Base-by-base conservation (phyloP, 2,329 filamentous ascomycete species). In the Diaporthe amygdali region DNA sequence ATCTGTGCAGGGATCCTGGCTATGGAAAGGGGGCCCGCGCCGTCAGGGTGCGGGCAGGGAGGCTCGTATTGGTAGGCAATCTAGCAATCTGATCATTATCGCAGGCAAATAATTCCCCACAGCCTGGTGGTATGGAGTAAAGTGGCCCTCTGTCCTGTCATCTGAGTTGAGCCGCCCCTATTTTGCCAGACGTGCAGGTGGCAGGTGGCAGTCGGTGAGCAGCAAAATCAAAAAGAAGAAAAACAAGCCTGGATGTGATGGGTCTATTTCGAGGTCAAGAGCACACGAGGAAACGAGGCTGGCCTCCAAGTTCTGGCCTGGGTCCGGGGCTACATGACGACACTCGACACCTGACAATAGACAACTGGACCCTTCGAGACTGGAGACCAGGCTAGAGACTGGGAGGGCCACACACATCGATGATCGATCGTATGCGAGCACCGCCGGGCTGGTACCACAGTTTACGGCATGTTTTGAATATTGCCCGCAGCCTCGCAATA, bases 51-150 rank as follows among this genome's bases (percentile, higher is more conserved):
- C 52, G 55, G 30, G 44, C 59, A 64, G 59, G 41, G 59, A 64
- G 59, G 44, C 66, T 68, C 66, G 66, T 68, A 68, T 68, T 49
- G 66, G 66, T 59, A 59, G 66, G 39, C 49, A 55, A 68, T 68
- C 66, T 59, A 52, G 55, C 37, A 55, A 59, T 68, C 52, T 56
- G 30, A 59, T 59, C 41, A 49, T 68, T 46, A 54, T 68, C 66
- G 41, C 52, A 59, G 32, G 44, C 47, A 66, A 56, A 59, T 59
- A 49, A 49, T 59, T 68, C 66, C 39, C 66, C 66, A 68, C 66
- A 59, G 66, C 41, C 41, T 39, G 52, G 32, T 68, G 52, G 52
- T 59, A 55, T 68, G 66, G 49, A 68, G 39, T 56, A 47, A 68
- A 68, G 66, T 68, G 66, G 66, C 47, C 66, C 52, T 47, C 15